Evolutionary conservation across 2,329 filamentous ascomycete genomes (phyloP), one percentile per base, ranked within the genome.

Genomic region (Aureobasidium pullulans): DNA sequence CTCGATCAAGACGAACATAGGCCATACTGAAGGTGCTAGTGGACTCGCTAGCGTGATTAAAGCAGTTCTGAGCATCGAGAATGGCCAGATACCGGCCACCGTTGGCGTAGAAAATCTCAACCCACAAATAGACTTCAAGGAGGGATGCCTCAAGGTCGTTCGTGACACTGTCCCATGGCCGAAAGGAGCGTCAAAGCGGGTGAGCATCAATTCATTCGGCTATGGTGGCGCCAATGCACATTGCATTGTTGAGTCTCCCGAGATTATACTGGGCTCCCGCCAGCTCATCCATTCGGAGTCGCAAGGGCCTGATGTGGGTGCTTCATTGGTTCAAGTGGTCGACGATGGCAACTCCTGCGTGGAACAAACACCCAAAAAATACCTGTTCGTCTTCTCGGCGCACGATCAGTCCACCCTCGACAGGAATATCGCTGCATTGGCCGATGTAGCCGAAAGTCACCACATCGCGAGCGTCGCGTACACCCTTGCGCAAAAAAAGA

Each of bases 21-120:
- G 80, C 23, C 79, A 82, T 62, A 76, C 76, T 0, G 79, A 82
- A 65, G 76, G 77, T 9, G 72, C 76, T 1, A 77, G 78, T 3
- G 80, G 79, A 0, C 66, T 82, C 19, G 36, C 49, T n/a, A 39
- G 34, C 8, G 8, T 53, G 4, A 40, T 82, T 15, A 76, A 76
- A 52, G 60, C 64, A 3, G 36, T 64, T 31, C 34, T 66, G 50
- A 59, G 62, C 44, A 29, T 70, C 9, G 65, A 71, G 48, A 62
- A 65, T 8, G 62, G 61, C 10, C 7, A 61, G 2, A 67, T 72
- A 23, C 66, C 65, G 9, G 66, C 65, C 13, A 69, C 19, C 3
- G 49, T 39, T 6, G 23, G 23, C 8, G 29, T 53, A 2, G 8
- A 39, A n/a, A 36, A 28, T 13, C 34, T 36, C 34, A 53, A 53